A percentile compares a stretch with the other conserved stretches of the same genome.
These are phyloP conservation scores for Diplodia sapinea DNA, from an alignment of 2,329 filamentous ascomycete genomes.

Conservation along the genomic window DNA sequence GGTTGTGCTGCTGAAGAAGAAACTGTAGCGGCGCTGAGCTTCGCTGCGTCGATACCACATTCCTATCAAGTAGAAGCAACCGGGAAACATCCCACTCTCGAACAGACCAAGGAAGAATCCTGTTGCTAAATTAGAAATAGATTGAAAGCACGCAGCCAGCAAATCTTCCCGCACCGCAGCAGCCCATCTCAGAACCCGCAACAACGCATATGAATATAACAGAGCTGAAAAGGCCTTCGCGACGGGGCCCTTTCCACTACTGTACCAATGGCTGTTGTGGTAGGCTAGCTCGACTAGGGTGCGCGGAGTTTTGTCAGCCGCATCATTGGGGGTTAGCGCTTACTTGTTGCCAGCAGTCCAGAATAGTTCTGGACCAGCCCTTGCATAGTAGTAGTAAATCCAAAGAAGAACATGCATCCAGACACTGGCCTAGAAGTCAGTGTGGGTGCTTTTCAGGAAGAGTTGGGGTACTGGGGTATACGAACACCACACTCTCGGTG, in stretches of 20 bases:
- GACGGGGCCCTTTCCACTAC: too few species aligned
- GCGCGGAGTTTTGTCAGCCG: too few species aligned
- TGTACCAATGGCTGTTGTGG: too few species aligned
- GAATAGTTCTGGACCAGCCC: conserved; percentile 78
- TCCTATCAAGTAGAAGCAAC: conserved; percentile 53
- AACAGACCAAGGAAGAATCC: conserved; percentile 77
- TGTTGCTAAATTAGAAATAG: conserved; percentile 3
- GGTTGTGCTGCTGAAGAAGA: conserved; percentile 88
- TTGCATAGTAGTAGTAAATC: conserved; percentile 75
- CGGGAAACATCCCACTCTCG: conserved; percentile 66
- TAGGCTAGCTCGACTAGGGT: too few species aligned
- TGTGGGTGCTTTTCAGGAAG: background rate
- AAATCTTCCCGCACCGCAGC: background rate
- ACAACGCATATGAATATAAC: too few species aligned
- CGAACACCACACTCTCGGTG: conserved; percentile 57
- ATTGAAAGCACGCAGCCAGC: background rate
- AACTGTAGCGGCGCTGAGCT: conserved; percentile 87
- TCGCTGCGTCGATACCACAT: conserved; percentile 83
- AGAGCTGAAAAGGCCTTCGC: too few species aligned
- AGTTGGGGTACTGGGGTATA: background rate
- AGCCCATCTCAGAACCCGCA: background rate
- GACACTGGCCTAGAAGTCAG: conserved; percentile 56
- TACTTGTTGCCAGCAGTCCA: conserved; percentile 72
- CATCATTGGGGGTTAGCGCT: background rate
- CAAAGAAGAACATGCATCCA: conserved; percentile 83